A percentile compares a stretch with the other conserved stretches of the same genome.
Evolutionary conservation across 805 yeast genomes (phyloP).

Genomic region (Blastobotrys parvus): DNA sequence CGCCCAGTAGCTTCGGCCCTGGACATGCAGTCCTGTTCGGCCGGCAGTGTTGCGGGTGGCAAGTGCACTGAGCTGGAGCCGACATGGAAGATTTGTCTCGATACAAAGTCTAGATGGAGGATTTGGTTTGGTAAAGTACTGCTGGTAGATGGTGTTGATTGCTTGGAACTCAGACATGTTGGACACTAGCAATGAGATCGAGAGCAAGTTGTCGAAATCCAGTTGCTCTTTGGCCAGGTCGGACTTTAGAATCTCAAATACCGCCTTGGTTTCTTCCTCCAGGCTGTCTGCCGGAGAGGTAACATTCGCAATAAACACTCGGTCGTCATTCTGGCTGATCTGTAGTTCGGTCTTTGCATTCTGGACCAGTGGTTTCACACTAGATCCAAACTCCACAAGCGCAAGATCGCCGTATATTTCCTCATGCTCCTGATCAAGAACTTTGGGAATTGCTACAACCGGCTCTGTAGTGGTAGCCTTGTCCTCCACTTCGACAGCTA

Average conservation of each 20-base stretch:
- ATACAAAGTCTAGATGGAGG: conserved; percentile 92
- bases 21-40: conserved; percentile 77
- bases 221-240: conserved; percentile 1
- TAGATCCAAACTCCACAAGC: too few relatives aligned
- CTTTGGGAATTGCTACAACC: conserved; percentile 1
- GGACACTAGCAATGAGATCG: conserved; percentile 49
- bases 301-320: background rate
- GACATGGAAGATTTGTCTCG: conserved; percentile 39
- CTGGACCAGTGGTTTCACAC: background rate
- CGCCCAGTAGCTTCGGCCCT: conserved; percentile 95
- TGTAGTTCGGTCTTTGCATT: background rate
- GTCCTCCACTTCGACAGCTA: conserved; percentile 42
- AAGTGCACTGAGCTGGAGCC: conserved; percentile 55
- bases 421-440: background rate
- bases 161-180: conserved; percentile 57
- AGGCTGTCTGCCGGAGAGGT: background rate
- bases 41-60: conserved; percentile 22
- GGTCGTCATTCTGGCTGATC: background rate
- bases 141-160: conserved; percentile 55
- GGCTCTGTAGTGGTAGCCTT: conserved; percentile 19
- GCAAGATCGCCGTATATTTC: conserved; percentile 25
- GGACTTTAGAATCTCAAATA: conserved; percentile 10
- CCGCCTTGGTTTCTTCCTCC: conserved; percentile 12
- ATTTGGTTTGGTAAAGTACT: conserved; percentile 40
- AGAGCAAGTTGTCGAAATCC: conserved; percentile 39